A percentile compares a stretch with the other conserved stretches of the same genome.
These are phyloP conservation scores for Clavariopsis aquatica DNA, from an alignment of 495 filamentous ascomycete genomes.

Conservation along the genomic window DNA sequence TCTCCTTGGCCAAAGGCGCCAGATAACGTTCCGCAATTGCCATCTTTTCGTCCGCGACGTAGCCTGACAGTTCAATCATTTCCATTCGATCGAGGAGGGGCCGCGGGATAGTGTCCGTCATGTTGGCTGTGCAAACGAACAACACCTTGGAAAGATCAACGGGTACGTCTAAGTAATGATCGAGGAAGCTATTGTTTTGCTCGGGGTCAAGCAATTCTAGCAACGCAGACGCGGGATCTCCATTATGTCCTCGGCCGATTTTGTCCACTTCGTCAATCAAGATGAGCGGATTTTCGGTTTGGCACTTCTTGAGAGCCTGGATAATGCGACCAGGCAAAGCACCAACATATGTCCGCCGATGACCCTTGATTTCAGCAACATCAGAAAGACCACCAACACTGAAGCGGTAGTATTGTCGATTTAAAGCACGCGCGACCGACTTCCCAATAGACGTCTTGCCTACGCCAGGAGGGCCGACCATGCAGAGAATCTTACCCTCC, in stretches of 20 bases:
- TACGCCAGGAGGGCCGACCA: constrained; percentile 94
- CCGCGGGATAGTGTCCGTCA: constrained; percentile 96
- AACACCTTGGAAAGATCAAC: constrained; percentile 97
- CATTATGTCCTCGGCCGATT: constrained; percentile 92
- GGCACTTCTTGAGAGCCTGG: constrained; percentile 97
- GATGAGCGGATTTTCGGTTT: constrained; percentile 96
- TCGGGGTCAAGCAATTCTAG: constrained; percentile 95
- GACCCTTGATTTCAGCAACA: constrained; percentile 99
- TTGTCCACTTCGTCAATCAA: constrained; percentile 98
- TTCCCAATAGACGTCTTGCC: constrained; percentile 99
- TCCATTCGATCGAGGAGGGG: constrained; percentile 98
- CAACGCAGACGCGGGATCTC: constrained; percentile 92
- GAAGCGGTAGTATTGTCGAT: constrained; percentile 96
- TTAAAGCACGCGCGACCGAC: constrained; percentile 90
- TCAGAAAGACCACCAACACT: constrained; percentile 96
- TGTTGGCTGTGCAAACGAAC: constrained; percentile 98
- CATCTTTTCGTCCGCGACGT: constrained; percentile 98
- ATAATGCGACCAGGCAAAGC: constrained; percentile 95
- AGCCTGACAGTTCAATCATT: constrained; percentile 93
- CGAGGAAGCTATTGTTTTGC: constrained; percentile 95
- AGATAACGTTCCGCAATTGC: constrained; percentile 94
- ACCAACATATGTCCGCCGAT: constrained; percentile 94
- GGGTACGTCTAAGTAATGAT: constrained; percentile 98
- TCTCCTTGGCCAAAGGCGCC: constrained; percentile 84
- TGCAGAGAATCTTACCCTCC: constrained; percentile 97